phyloP scores from a whole-genome alignment of 768 basidiomycete species.

The Arthromyces matolae region DNA sequence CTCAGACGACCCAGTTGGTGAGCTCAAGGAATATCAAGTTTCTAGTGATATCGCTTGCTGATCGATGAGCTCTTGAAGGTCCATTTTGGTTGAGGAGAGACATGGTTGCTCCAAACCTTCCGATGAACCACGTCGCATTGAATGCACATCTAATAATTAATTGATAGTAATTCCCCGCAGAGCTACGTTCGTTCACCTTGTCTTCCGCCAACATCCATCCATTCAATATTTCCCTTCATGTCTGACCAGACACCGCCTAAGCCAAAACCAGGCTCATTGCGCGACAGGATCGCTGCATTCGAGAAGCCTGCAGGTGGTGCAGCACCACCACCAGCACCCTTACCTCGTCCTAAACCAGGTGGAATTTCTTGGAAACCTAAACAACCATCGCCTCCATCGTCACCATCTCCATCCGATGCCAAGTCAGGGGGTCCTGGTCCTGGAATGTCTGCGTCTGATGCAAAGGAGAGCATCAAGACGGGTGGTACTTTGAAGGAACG shows the following conservation, averaged over 20 bases:
- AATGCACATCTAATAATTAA: slow-evolving; percentile 2
- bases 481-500: slow-evolving; percentile 85
- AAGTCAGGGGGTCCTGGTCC: slow-evolving; percentile 33
- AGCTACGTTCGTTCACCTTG: too few relatives aligned
- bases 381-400: slow-evolving; percentile 46
- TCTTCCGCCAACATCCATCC: slow-evolving; percentile 16
- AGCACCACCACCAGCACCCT: slow-evolving; percentile 34
- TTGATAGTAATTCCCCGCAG: too few relatives aligned
- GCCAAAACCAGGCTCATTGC: slow-evolving; percentile 72
- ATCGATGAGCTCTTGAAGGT: slow-evolving; percentile 17
- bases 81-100: slow-evolving; percentile 34
- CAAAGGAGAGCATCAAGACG: slow-evolving; percentile 79
- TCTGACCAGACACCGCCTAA: slow-evolving; percentile 56
- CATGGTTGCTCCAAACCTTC: slow-evolving; percentile 4
- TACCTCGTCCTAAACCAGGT: slow-evolving; percentile 63
- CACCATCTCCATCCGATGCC: slow-evolving; percentile 26
- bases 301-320: slow-evolving; percentile 54
- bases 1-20: slow-evolving; percentile 42
- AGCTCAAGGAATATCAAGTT: slow-evolving; percentile 13
- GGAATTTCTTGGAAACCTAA: slow-evolving; percentile 73
- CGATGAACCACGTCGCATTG: slow-evolving; percentile 15
- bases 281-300: slow-evolving; percentile 87
- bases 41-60: neutral
- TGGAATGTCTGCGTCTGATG: slow-evolving; percentile 85
- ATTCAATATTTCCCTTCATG: slow-evolving; percentile 34